Base-by-base conservation (phyloP, 1,139 yeast genomes). In the Zhuliangozyma blackwelliae region DNA sequence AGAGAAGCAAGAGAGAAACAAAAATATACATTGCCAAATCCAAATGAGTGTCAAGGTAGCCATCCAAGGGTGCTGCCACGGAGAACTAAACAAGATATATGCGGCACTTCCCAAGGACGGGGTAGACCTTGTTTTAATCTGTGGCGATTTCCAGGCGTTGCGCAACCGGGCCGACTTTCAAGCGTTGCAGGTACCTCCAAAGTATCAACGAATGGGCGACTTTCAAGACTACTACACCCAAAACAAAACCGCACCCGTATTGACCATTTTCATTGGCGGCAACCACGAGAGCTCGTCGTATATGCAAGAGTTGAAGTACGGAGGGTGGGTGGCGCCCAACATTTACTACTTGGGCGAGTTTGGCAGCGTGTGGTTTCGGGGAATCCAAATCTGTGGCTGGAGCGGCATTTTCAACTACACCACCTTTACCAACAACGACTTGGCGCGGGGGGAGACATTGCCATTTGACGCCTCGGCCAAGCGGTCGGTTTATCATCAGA, bases 251-350 rank as follows among this genome's bases (percentile, higher is more conserved):
- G 96, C 97, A 0, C 96, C 97, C 0, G 70, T 83, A 2, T 59
- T 79, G 31, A 92, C 98, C 0, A 49, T 92, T 0, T 83, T 92
- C 48, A 77, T 94, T 32, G 98, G 98, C 3, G 99, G 99, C 0
- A 92, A 92, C 59, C 99, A 92, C 52, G 99, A 92, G 54, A 80
- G 94, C 7, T 84, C 94, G 40, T 77, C 81, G 43, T 87, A 85
- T 55, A 53, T 92, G 46, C 72, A 77, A 47, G 90, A 86, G 49
- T 61, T 90, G 41, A 78, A 77, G 44, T 77, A 73, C 54, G 99
- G 99, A 9, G 99, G 99, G 0, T 94, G 94, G 89, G 92, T 86
- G 1, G 95, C 96, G 1, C 88, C 88, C 1, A 82, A 84, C 47
- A 88, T 92, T n/a, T 94, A 83, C 57, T 94, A 81, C 53, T 57